Percentiles rank a stretch among this genome's conserved stretches.
Conservation (phyloP, 2,329 filamentous ascomycete species). For the Aspergillus hiratsukae region DNA sequence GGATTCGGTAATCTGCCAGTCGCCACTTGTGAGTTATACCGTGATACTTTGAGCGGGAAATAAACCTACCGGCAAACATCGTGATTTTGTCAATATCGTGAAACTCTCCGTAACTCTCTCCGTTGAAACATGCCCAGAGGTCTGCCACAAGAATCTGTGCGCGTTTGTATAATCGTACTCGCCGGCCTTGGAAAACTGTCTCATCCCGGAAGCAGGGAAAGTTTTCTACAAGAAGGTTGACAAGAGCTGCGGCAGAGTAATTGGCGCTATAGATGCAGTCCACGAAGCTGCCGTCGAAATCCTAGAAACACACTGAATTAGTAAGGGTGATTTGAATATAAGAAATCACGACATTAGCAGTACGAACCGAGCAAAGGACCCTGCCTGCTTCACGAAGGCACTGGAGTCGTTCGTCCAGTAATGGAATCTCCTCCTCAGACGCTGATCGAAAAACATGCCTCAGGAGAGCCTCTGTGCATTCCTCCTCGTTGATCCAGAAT, state of each 20-base stretch:
- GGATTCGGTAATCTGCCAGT: slow-evolving; percentile 76
- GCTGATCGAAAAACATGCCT: slow-evolving; percentile 78
- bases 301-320: slow-evolving; percentile 41
- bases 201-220: slow-evolving; percentile 87
- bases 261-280: slow-evolving; percentile 71
- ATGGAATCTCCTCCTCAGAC: slow-evolving; percentile 80
- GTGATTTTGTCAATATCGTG: slow-evolving; percentile 91
- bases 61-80: slow-evolving; percentile 74
- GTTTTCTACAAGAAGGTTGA: slow-evolving; percentile 76
- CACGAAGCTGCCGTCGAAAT: slow-evolving; percentile 69
- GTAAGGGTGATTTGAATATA: slow-evolving; percentile 4
- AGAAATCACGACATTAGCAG: neutral
- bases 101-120: slow-evolving; percentile 73
- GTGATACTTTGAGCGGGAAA: neutral
- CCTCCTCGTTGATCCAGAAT: slow-evolving; percentile 75
- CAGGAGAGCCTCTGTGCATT: slow-evolving; percentile 70
- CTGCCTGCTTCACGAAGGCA: slow-evolving; percentile 80
- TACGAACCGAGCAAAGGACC: slow-evolving; percentile 68
- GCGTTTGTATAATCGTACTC: slow-evolving; percentile 81
- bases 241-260: slow-evolving; percentile 74
- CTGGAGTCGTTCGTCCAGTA: slow-evolving; percentile 70
- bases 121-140: slow-evolving; percentile 92
- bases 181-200: slow-evolving; percentile 66
- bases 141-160: slow-evolving; percentile 96
- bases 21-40: neutral